Evolutionary conservation across 352 stramenopile genomes (phyloP).

Genomic region (Globisporangium uncinulatum): DNA sequence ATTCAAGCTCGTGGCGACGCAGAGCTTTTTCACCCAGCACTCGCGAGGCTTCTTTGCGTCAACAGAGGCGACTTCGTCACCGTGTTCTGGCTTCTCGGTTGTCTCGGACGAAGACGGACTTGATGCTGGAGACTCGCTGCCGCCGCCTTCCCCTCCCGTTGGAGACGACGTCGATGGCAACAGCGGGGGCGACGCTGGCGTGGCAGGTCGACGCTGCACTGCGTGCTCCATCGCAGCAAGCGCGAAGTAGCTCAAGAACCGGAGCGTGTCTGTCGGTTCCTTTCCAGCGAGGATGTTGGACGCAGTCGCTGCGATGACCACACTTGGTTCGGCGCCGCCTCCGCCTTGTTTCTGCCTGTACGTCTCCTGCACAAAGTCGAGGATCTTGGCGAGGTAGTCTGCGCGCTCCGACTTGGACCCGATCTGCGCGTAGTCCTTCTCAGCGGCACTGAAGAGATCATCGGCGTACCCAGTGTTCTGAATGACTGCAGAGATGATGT

Average conservation of each 20-base stretch:
- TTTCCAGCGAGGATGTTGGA: slow-evolving; percentile 79
- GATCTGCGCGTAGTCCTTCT: slow-evolving; percentile 66
- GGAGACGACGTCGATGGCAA: neutral
- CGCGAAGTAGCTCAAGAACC: slow-evolving; percentile 66
- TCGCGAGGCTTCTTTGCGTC: slow-evolving; percentile 8
- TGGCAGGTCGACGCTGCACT: slow-evolving; percentile 21
- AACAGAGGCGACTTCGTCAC: neutral
- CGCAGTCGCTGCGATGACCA: slow-evolving; percentile 62
- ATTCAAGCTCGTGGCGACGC: slow-evolving; percentile 52
- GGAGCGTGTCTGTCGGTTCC: slow-evolving; percentile 65
- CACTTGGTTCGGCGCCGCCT: slow-evolving; percentile 4
- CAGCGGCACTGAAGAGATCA: slow-evolving; percentile 34
- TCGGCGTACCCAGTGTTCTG: slow-evolving; percentile 56
- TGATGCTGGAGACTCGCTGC: neutral
- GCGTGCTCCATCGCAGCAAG: slow-evolving; percentile 52
- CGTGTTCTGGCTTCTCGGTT: neutral
- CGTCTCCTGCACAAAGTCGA: slow-evolving; percentile 64
- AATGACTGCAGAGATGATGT: slow-evolving; percentile 69
- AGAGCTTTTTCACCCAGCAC: slow-evolving; percentile 64
- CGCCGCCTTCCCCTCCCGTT: neutral
- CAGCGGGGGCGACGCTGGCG: neutral
- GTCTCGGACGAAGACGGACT: neutral
- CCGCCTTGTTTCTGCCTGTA: slow-evolving; percentile 30
- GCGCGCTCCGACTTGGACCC: slow-evolving; percentile 63
- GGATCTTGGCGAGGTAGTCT: slow-evolving; percentile 69